These are phyloP conservation scores for Salix udensis DNA, from an alignment of 345 rosid species.

Conservation along the genomic window DNA sequence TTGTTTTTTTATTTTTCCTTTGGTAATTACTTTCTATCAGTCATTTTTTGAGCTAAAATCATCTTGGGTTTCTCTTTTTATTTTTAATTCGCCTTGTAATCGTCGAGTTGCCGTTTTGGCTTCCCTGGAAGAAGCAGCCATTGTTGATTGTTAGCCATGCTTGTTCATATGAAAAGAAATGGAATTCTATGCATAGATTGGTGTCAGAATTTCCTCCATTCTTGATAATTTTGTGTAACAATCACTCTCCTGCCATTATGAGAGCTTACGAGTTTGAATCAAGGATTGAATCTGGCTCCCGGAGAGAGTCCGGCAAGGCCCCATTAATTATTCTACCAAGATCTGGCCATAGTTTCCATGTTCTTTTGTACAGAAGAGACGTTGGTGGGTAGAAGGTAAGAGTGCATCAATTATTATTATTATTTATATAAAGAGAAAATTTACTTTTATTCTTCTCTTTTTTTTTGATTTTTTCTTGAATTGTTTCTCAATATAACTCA, in stretches of 20 bases:
- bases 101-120: not conserved
- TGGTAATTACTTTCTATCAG: not conserved
- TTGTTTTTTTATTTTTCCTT: not conserved
- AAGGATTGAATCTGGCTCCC: not conserved
- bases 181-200: not conserved
- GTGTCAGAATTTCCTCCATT: not conserved
- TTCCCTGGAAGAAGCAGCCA: not conserved
- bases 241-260: not conserved
- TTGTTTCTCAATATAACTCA: not conserved
- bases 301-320: not conserved
- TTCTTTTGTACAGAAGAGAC: not conserved
- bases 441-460: not conserved
- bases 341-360: not conserved
- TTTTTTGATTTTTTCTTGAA: not conserved
- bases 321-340: not conserved
- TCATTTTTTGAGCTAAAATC: not conserved
- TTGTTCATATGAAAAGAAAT: not conserved
- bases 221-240: too few species aligned
- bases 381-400: not conserved
- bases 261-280: not conserved
- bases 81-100: not conserved
- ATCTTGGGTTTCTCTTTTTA: not conserved
- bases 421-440: not conserved
- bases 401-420: not conserved
- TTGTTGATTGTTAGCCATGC: constrained; percentile 5